Conservation (phyloP, 2,329 filamentous ascomycete genomes). For the Talaromyces sp. region DNA sequence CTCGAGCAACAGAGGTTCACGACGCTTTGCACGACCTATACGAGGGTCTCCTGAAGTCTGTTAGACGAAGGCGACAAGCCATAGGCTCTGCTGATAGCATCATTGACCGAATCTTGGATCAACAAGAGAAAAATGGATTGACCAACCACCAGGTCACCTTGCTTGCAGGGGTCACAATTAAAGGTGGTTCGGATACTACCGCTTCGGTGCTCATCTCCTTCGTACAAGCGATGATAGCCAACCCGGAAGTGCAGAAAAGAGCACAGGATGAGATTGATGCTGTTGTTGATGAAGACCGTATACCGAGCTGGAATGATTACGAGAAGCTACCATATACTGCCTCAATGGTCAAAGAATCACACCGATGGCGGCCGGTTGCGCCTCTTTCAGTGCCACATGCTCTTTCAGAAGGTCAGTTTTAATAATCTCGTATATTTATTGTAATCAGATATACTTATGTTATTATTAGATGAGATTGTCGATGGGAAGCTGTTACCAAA, state of each 20-base stretch:
- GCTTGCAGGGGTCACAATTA: slow-evolving; percentile 34
- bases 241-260: slow-evolving; percentile 17
- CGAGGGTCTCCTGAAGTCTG: slow-evolving; percentile 27
- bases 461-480: slow-evolving; percentile 32
- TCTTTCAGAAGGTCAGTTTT: slow-evolving; percentile 19
- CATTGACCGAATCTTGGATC: slow-evolving; percentile 42
- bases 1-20: slow-evolving; percentile 30
- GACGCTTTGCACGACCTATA: slow-evolving; percentile 40
- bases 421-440: too few species aligned
- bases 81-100: slow-evolving; percentile 25
- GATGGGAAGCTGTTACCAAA: slow-evolving; percentile 45
- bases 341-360: slow-evolving; percentile 52
- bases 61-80: slow-evolving; percentile 26
- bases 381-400: slow-evolving; percentile 51
- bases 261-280: slow-evolving; percentile 46
- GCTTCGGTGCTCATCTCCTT: slow-evolving; percentile 22
- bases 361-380: slow-evolving; percentile 53
- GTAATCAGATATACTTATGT: too few species aligned
- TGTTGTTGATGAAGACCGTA: slow-evolving; percentile 44
- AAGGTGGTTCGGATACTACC: slow-evolving; percentile 40
- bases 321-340: slow-evolving; percentile 48
- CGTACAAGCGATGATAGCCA: slow-evolving; percentile 46
- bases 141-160: slow-evolving; percentile 38
- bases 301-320: slow-evolving; percentile 46
- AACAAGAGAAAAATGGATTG: slow-evolving; percentile 28